These are phyloP conservation scores for Pseudomicrostroma phylloplanum DNA, from an alignment of 1,284 basidiomycete genomes.

Conservation along the genomic window DNA sequence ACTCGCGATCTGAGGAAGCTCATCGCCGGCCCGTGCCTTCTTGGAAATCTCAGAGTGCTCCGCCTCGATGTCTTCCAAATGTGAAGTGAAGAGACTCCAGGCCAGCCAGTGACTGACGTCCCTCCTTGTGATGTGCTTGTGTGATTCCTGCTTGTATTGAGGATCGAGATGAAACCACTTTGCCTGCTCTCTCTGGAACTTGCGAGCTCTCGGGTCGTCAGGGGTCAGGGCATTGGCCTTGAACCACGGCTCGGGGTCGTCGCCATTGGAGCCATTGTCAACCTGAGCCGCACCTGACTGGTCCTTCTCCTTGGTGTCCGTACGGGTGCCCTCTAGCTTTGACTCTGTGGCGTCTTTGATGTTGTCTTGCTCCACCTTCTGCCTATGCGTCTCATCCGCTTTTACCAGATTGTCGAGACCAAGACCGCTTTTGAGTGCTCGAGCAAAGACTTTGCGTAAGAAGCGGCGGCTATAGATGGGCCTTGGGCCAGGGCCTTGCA, in stretches of 20 bases:
- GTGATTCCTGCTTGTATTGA: slow-evolving; percentile 14
- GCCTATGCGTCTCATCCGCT: not conserved
- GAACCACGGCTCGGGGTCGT: slow-evolving; percentile 6
- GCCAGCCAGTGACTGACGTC: slow-evolving; percentile 46
- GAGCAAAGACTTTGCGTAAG: slow-evolving; percentile 25
- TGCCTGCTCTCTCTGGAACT: slow-evolving; percentile 33
- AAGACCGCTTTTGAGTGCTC: slow-evolving; percentile 31
- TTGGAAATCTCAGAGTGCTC: slow-evolving; percentile 16
- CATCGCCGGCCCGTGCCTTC: slow-evolving; percentile 6
- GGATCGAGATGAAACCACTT: slow-evolving; percentile 34
- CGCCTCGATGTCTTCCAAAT: slow-evolving; percentile 30
- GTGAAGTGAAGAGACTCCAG: slow-evolving; percentile 37
- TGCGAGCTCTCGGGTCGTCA: slow-evolving; percentile 37
- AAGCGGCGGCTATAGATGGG: slow-evolving; percentile 26
- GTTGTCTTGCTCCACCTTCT: too few relatives aligned
- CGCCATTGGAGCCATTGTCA: not conserved
- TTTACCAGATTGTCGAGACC: not conserved
- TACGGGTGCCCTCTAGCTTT: too few relatives aligned
- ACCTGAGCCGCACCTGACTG: not conserved
- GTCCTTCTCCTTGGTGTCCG: not conserved
- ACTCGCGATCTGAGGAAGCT: slow-evolving; percentile 7
- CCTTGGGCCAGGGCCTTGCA: slow-evolving; percentile 29
- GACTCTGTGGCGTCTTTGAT: too few relatives aligned
- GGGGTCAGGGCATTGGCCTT: slow-evolving; percentile 14
- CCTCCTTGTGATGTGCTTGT: slow-evolving; percentile 20